Evolutionary conservation across 2,329 filamentous ascomycete genomes (phyloP), one percentile per base, ranked within the genome.

Genomic region (Penicillium sclerotiorum): DNA sequence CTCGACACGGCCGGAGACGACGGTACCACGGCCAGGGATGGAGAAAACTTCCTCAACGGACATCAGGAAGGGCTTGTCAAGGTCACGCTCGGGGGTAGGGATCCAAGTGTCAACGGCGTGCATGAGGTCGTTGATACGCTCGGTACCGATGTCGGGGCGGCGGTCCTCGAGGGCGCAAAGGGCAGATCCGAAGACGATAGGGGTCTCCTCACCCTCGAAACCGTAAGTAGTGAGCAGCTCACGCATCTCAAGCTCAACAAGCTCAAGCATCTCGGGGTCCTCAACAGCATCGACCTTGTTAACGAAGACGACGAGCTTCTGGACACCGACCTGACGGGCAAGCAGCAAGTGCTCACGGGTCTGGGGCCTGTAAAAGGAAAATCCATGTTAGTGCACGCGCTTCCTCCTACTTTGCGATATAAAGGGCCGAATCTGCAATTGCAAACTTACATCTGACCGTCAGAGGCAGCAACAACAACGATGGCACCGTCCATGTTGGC

Each of bases 201-300:
- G 94, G 44, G 94, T 99, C 48, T 97, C 90, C 67, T 99, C 95
- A 64, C 94, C 94, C 77, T 99, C 94, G 73, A 99, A 99, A 56
- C 91, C 92, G 76, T 99, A 99, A 64, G 86, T 87, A 67, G 70
- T 84, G 53, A 99, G 87, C 48, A 99, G 86, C 79, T 99, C 94
- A 69, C 94, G 90, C 94, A 99, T 99, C 81, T 99, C 94, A 88
- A 99, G 95, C 84, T 99, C 94, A 72, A 99, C 94, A 52, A 99
- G 89, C 80, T 99, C 94, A 85, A 99, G 84, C 94, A 99, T 99
- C 79, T 99, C 94, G 56, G 90, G 89, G 80, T 99, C 94, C 64
- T 97, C 93, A 57, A 99, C 85, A 60, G 91, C 90, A 74, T 99
- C 94, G 72, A 97, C 84, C 84, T 99, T 99, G 89, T 99, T 99